These are phyloP conservation scores for Populus trichocarpa DNA, from an alignment of 441 rosid species.

Conservation along the genomic window DNA sequence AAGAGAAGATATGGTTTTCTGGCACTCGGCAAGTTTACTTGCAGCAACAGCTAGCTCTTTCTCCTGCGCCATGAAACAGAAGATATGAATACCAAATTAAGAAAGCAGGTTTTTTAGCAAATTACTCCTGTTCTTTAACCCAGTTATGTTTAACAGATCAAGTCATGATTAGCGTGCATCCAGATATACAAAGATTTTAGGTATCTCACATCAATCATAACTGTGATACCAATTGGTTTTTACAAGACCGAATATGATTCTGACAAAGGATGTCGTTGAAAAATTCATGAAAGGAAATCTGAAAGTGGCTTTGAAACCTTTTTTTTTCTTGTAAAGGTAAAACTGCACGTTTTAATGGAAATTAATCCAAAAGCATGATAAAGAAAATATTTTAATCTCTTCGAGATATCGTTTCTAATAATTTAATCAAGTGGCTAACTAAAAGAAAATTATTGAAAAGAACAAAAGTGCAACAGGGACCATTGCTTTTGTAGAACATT, in stretches of 20 bases:
- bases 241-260: background rate
- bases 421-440: background rate
- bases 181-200: background rate
- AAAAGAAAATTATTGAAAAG: background rate
- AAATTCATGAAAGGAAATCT: background rate
- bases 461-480: background rate
- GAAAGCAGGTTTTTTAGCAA: background rate
- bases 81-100: slow-evolving; percentile 1
- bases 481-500: background rate
- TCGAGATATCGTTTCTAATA: background rate
- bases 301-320: background rate
- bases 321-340: too few relatives aligned
- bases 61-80: slow-evolving; percentile 43
- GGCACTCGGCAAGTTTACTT: slow-evolving; percentile 72
- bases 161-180: background rate
- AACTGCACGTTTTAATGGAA: too few relatives aligned
- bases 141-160: background rate
- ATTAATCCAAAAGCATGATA: background rate
- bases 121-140: background rate
- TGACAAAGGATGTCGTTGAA: background rate
- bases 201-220: background rate
- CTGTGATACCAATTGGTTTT: background rate
- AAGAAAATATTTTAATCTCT: background rate
- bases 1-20: slow-evolving; percentile 76
- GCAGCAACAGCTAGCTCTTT: slow-evolving; percentile 70